Base-by-base conservation (phyloP, 805 yeast species). In the Vanderwaltozyma tropicalis region DNA sequence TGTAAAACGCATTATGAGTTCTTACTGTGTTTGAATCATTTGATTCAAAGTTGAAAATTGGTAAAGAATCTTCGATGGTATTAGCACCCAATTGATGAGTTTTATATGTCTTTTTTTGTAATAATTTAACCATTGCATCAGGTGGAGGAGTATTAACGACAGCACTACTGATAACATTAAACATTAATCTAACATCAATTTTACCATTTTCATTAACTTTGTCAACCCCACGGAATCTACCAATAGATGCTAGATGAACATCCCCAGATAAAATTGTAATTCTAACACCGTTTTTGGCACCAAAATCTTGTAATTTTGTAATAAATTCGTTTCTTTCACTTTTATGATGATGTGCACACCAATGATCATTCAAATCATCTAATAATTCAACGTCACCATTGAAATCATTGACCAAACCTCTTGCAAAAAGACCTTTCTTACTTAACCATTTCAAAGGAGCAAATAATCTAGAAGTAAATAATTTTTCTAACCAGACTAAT, bases 61-160 rank as follows among this genome's bases (percentile, higher is more conserved):
- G 81, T n/a, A 86, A 74, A 54, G 82, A 71, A 49, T 86, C 92
- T 56, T 89, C 96, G 46, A 76, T 83, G 4, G 88, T 78, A 28
- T 67, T 56, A 29, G 50, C 57, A 51, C 73, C 81, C 47, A 78
- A 80, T 43, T 71, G 78, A 59, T 88, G 96, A 17, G 74, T 63
- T 9, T 46, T 48, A 38, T 69, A 70, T 12, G 83, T 69, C 48
- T 95, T 67, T 48, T 69, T 75, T 57, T 81, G 71, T 47, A 89
- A 63, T 45, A 89, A 64, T 5, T 64, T 62, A 0, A 94, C 92
- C 81, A 89, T 82, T 6, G 79, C 78, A 53, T 77, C 74, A 1
- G 96, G 95, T 2, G 97, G 97, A 11, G 98, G 95, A 0, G 92
- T 77, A 57, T 89, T 89, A 21, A 81, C 77, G 41, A 89, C 86